Base-by-base conservation (phyloP, 805 yeast genomes). In the Saturnispora saitoi region DNA sequence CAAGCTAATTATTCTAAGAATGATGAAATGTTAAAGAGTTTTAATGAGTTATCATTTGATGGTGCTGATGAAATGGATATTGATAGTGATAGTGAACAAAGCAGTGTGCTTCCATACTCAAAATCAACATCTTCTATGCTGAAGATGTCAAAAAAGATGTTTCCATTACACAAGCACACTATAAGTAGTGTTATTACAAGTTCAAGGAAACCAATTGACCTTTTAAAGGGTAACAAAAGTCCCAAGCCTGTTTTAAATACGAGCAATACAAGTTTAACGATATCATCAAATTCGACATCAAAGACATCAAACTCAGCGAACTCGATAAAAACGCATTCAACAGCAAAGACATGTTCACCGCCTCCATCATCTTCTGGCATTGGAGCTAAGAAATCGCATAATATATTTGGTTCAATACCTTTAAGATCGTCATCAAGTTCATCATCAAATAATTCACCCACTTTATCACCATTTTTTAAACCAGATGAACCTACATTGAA, bases 21-120 rank as follows among this genome's bases (percentile, higher is more conserved):
- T 26, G 53, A 55, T 54, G 59, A 63, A 50, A 57, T 65, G 49
- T 53, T 69, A 44, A 57, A 63, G 54, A 58, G 69, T n/a, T 64
- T 65, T 44, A 66, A 64, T 47, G 67, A 62, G 20, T 47, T 66
- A 39, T 59, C 66, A 20, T 64, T 64, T 22, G 39, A 31, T 12
- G 20, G 22, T 12, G 36, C n/a, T 32, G 19, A 22, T n/a, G 39
- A 46, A 38, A 29, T 29, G 40, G 40, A 42, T 39, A 26, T 30
- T 9, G 43, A 40, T 12, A 31, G 29, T 19, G 43, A 44, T 9
- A 34, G 20, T 20, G 49, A 41, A 22, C 38, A 19, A 10, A 34
- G 11, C 10, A 34, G 9, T 19, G 38, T 19, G 20, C 20, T 34
- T 2, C 8, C 40, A 53, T 31, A 54, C 57, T 14, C 60, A 57